These are phyloP conservation scores for Hyphopichia wangnamkhiaoensis DNA, from an alignment of 1,139 yeast genomes.

Conservation along the genomic window DNA sequence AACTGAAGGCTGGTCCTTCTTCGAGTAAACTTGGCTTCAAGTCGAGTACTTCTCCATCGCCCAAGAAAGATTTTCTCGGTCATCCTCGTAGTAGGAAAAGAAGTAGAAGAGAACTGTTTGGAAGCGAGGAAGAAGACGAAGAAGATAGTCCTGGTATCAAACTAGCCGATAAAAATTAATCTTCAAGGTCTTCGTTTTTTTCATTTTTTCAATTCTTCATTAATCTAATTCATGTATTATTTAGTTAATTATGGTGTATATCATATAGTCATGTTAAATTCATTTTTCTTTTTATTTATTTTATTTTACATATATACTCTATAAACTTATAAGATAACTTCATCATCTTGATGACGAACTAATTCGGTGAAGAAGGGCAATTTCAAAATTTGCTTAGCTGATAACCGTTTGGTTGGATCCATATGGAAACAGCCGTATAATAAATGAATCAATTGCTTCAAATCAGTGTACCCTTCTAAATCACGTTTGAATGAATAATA, in stretches of 20 bases:
- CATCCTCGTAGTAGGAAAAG: constrained; percentile 16
- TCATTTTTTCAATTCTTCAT: too few relatives aligned
- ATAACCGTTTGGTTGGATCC: constrained; percentile 55
- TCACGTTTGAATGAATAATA: constrained; percentile 17
- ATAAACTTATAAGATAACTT: constrained; percentile 27
- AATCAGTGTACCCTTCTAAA: constrained; percentile 37
- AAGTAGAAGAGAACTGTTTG: constrained; percentile 22
- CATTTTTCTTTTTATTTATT: constrained; percentile 4
- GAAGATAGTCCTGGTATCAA: too few relatives aligned
- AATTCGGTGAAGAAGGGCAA: constrained; percentile 56
- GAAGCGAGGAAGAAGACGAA: constrained; percentile 19
- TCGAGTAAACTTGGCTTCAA: neutral
- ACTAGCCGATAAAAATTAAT: too few relatives aligned
- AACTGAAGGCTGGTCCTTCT: constrained; percentile 1
- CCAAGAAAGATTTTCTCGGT: too few relatives aligned
- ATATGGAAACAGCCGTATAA: constrained; percentile 55
- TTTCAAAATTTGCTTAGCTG: constrained; percentile 57
- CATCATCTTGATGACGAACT: constrained; percentile 34
- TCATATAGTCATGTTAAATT: neutral
- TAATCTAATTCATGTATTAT: too few relatives aligned
- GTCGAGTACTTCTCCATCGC: too few relatives aligned
- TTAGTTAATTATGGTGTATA: too few relatives aligned
- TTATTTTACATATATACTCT: neutral
- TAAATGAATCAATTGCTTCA: constrained; percentile 51
- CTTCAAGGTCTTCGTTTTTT: too few relatives aligned